Base-by-base conservation (phyloP, 2,329 filamentous ascomycete genomes). In the Acephala macrosclerotiorum region DNA sequence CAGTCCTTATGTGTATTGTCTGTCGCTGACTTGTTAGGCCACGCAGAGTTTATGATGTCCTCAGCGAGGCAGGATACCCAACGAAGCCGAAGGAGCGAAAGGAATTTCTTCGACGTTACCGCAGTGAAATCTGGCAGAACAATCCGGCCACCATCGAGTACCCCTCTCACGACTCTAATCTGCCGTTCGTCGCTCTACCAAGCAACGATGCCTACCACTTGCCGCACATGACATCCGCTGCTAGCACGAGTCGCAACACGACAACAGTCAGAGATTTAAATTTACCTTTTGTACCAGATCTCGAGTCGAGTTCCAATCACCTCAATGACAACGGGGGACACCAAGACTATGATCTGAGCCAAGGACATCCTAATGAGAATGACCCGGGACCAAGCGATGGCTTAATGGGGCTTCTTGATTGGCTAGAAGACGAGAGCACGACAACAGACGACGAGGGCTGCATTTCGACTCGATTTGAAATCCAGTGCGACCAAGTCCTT, bases 1-100 rank as follows among this genome's bases (percentile, higher is more conserved):
- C 40, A 42, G 1, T 42, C 40, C 6, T 42, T n/a, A n/a, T 42
- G 7, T n/a, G 16, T 42, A 18, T 6, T 18, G 40, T 18, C 16
- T n/a, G 40, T 42, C 14, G 14, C 40, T 42, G 14, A 42, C n/a
- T n/a, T 42, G 8, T 42, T n/a, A 42, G 40, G n/a, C 40, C 40
- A 42, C 40, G 40, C 40, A 42, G 40, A 42, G 40, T 42, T 42
- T 42, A 42, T 42, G 40, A 42, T 42, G n/a, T 42, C n/a, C 40
- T 42, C 4, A 16, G n/a, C 40, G 16, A 42, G 40, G n/a, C 14
- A 42, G 4, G 40, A 6, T 42, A 42, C 6, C 16, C 40, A 42
- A 42, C 40, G 14, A 42, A 18, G 14, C 40, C 40, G n/a, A 42
- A 42, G 16, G 40, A 42, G n/a, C 40, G 40, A n/a, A 42, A 42